These are phyloP conservation scores for Solanum dulcamara DNA, from an alignment of 257 asterid genomes.

Conservation along the genomic window DNA sequence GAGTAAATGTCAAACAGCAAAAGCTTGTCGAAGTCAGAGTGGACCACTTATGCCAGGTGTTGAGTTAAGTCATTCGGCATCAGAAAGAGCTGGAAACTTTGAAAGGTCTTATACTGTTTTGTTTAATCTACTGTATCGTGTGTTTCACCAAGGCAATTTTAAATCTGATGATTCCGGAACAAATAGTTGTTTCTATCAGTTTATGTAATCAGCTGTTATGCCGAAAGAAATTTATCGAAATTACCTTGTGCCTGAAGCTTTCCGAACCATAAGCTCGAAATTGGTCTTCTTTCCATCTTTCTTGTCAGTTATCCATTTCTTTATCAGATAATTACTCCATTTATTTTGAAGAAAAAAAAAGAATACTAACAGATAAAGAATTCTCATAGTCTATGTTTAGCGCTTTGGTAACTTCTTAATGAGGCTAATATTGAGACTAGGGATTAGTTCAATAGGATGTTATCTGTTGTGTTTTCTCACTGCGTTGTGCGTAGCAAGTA, in stretches of 20 bases:
- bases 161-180: background rate
- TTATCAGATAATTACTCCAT: background rate
- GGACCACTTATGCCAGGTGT: slow-evolving; percentile 80
- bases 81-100: slow-evolving; percentile 49
- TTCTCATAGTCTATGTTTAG: background rate
- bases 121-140: background rate
- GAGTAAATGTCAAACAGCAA: slow-evolving; percentile 37
- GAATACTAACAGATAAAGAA: background rate
- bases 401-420: background rate
- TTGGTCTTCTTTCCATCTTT: background rate
- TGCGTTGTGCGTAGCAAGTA: background rate
- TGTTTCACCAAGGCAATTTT: background rate
- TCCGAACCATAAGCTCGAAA: background rate
- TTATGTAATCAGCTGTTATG: background rate
- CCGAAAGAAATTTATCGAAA: background rate
- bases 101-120: slow-evolving; percentile 51
- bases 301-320: background rate
- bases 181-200: background rate
- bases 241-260: background rate
- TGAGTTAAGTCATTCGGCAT: slow-evolving; percentile 48
- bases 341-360: background rate
- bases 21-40: slow-evolving; percentile 67
- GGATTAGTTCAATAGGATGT: background rate
- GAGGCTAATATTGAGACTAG: background rate
- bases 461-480: background rate